Evolutionary conservation across 129 eudicot genomes (phyloP), one percentile per base, ranked within the genome.

Genomic region (Lactuca sativa): DNA sequence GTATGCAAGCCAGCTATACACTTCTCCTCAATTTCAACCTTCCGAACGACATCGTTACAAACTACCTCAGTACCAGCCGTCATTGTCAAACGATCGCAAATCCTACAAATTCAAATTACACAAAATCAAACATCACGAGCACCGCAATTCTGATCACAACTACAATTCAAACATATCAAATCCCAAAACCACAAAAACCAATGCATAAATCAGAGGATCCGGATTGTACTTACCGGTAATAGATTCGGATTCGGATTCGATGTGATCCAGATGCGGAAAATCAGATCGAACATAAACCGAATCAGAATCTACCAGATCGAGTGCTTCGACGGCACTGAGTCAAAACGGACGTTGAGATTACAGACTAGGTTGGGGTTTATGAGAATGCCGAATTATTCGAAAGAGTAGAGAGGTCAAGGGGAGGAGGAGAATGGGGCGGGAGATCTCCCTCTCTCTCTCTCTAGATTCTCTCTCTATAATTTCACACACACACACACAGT

Each of bases 31-130:
- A 57, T 74, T 62, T 60, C 79, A 21, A 51, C 79, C 72, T 70
- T 68, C n/a, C 75, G 14, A 18, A 65, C 85, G 15, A 69, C 75
- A 48, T 75, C 80, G 64, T 75, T 59, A 21, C 69, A 54, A 62
- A 67, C 86, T 37, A 62, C 58, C 65, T 72, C 87, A 32, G 71
- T 72, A 62, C 68, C 90, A 57, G 80, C 82, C 85, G 80, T 80
- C 80, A 81, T 79, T 78, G 59, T 44, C 51, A 66, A 74, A 58
- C 62, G 74, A 71, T 66, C 80, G 17, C 72, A 71, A 59, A 62
- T 62, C 72, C 82, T 71, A 83, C 70, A 76, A 56, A 64, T 43
- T 49, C 47, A 79, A 49, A 57, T 15, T 56, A 73, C 55, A 58
- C 4, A 40, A 38, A 55, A 51, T 65, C 48, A 81, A 54, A 47